These are phyloP conservation scores for Annulohypoxylon maeteangense DNA, from an alignment of 495 filamentous ascomycete species.

Conservation along the genomic window DNA sequence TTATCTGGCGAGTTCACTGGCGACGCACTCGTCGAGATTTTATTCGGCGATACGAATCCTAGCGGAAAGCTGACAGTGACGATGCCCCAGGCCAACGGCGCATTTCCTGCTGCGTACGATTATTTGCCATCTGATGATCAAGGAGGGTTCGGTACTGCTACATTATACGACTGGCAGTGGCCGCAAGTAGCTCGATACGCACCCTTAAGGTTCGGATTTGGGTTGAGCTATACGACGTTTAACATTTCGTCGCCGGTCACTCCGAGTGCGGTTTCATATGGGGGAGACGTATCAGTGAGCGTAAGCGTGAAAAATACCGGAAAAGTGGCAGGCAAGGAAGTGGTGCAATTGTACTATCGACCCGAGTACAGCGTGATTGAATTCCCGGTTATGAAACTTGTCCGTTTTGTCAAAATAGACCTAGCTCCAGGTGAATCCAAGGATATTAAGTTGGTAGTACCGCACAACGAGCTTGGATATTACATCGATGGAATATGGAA, in stretches of 20 bases:
- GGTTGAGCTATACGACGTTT: slow-evolving; percentile 77
- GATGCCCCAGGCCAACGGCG: slow-evolving; percentile 27
- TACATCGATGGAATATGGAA: slow-evolving; percentile 30
- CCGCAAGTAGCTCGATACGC: slow-evolving; percentile 45
- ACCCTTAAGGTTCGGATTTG: slow-evolving; percentile 73
- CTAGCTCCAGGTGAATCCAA: slow-evolving; percentile 61
- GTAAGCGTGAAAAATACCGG: slow-evolving; percentile 74
- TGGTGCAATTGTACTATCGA: slow-evolving; percentile 80
- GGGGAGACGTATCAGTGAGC: slow-evolving; percentile 63
- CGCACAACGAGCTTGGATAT: slow-evolving; percentile 46
- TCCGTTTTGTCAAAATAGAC: slow-evolving; percentile 76
- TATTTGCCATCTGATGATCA: slow-evolving; percentile 19
- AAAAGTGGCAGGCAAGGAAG: slow-evolving; percentile 67
- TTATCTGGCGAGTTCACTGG: slow-evolving; percentile 28
- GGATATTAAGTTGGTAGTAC: slow-evolving; percentile 68
- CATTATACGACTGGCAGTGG: slow-evolving; percentile 19
- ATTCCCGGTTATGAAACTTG: slow-evolving; percentile 72
- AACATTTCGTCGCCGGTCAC: slow-evolving; percentile 65
- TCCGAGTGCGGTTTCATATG: slow-evolving; percentile 54
- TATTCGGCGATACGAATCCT: slow-evolving; percentile 34
- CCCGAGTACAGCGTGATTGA: slow-evolving; percentile 68
- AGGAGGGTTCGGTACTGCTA: slow-evolving; percentile 17
- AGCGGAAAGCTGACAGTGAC: slow-evolving; percentile 39
- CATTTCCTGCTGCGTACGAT: slow-evolving; percentile 21
- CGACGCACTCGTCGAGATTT: slow-evolving; percentile 24